Percentiles rank a stretch among this genome's conserved stretches.
These are phyloP conservation scores for Pseudomonodictys pantanalensis DNA, from an alignment of 495 filamentous ascomycete species.

Conservation along the genomic window DNA sequence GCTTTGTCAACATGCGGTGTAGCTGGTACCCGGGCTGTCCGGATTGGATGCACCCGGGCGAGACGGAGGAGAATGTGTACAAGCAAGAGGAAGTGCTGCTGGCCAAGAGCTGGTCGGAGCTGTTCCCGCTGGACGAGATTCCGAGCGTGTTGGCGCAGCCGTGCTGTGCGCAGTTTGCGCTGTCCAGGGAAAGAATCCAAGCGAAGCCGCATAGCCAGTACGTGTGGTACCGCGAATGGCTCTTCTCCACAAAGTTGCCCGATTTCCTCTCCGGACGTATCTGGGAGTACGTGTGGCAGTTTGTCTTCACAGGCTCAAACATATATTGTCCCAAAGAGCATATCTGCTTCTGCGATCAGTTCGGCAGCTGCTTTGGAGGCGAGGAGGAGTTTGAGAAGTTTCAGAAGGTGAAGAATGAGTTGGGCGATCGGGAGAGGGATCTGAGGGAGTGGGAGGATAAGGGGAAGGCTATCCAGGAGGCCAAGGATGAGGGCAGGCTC, in stretches of 20 bases:
- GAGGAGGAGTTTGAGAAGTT: slow-evolving; percentile 53
- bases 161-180: slow-evolving; percentile 66
- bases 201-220: slow-evolving; percentile 59
- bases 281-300: slow-evolving; percentile 76
- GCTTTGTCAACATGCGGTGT: slow-evolving; percentile 55
- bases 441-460: slow-evolving; percentile 49
- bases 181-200: slow-evolving; percentile 43
- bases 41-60: slow-evolving; percentile 57
- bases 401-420: slow-evolving; percentile 43
- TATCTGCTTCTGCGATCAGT: slow-evolving; percentile 74
- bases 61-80: slow-evolving; percentile 46
- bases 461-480: slow-evolving; percentile 36
- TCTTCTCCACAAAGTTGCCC: slow-evolving; percentile 58
- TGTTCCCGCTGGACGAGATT: slow-evolving; percentile 51
- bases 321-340: slow-evolving; percentile 63
- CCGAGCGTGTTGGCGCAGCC: slow-evolving; percentile 52
- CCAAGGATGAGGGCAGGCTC: slow-evolving; percentile 36
- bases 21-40: slow-evolving; percentile 54
- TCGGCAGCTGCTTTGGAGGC: slow-evolving; percentile 72
- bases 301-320: slow-evolving; percentile 57
- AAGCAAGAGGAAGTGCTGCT: slow-evolving; percentile 65
- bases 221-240: slow-evolving; percentile 65
- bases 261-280: slow-evolving; percentile 69
- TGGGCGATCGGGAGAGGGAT: slow-evolving; percentile 47
- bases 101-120: slow-evolving; percentile 38